A percentile compares a stretch with the other conserved stretches of the same genome.
These are phyloP conservation scores for Sporothrix humicola DNA, from an alignment of 2,329 filamentous ascomycete species.

Conservation along the genomic window DNA sequence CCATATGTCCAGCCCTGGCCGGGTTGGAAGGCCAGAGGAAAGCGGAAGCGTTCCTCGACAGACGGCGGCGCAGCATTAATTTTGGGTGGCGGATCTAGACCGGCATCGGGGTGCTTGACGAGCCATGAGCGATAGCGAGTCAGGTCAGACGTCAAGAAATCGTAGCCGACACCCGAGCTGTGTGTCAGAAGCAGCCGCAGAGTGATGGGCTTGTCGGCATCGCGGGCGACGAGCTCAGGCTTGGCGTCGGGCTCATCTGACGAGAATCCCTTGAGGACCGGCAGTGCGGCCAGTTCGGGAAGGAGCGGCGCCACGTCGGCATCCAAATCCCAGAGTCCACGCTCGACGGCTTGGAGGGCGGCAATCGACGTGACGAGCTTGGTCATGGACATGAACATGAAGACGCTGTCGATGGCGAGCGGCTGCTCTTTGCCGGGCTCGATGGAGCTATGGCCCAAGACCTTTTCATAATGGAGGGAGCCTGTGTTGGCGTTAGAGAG, in stretches of 20 bases:
- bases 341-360: constrained; percentile 55
- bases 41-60: constrained; percentile 34
- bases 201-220: constrained; percentile 33
- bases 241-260: constrained; percentile 6
- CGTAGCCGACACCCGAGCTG: constrained; percentile 38
- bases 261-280: constrained; percentile 33
- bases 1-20: constrained; percentile 38
- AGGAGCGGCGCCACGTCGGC: constrained; percentile 48
- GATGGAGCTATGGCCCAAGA: constrained; percentile 38
- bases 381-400: constrained; percentile 47
- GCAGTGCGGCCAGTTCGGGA: constrained; percentile 37
- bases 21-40: constrained; percentile 37
- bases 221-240: constrained; percentile 28
- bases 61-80: neutral
- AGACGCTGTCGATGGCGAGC: constrained; percentile 42
- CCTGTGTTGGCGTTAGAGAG: constrained; percentile 30
- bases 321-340: constrained; percentile 52
- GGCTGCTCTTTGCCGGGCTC: constrained; percentile 33
- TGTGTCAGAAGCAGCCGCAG: constrained; percentile 38
- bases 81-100: constrained; percentile 13
- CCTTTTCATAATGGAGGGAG: constrained; percentile 40
- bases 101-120: constrained; percentile 21
- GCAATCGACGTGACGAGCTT: constrained; percentile 55
- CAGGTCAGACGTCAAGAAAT: constrained; percentile 34
- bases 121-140: constrained; percentile 28